Evolutionary conservation across 768 basidiomycete species (phyloP).

Genomic region (Pulveroboletus sp.): DNA sequence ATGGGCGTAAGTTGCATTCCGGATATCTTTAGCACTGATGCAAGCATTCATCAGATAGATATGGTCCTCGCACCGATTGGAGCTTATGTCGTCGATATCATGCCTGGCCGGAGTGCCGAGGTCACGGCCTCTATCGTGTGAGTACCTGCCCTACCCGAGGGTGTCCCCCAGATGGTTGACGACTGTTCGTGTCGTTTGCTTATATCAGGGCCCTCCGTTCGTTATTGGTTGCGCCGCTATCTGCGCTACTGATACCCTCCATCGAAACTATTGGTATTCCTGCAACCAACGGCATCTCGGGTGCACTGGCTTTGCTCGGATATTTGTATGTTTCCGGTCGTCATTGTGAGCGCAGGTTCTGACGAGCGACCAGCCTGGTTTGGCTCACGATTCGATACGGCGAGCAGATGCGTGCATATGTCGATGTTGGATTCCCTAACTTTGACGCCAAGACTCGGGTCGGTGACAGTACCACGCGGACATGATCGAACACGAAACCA

Average conservation of each 20-base stretch:
- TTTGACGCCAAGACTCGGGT: not conserved
- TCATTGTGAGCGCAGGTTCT: not conserved
- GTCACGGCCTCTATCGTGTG: conserved; percentile 53
- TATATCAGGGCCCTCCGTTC: conserved; percentile 20
- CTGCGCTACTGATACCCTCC: conserved; percentile 31
- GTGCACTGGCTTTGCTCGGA: conserved; percentile 44
- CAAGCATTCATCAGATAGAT: conserved; percentile 41
- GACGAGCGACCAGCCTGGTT: conserved; percentile 38
- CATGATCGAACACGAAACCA: not conserved
- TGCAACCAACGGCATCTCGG: conserved; percentile 43
- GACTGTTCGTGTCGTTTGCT: too few species aligned
- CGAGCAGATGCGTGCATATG: conserved; percentile 49
- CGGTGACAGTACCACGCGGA: not conserved
- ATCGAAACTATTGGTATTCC: conserved; percentile 51
- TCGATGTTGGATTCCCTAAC: conserved; percentile 51
- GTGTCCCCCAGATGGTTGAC: not conserved
- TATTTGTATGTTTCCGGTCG: conserved; percentile 41
- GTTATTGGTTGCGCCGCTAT: conserved; percentile 12
- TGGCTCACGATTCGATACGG: conserved; percentile 35
- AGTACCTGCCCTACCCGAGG: conserved; percentile 12
- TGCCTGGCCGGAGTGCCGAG: conserved; percentile 60
- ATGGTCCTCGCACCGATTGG: conserved; percentile 50
- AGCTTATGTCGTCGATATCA: conserved; percentile 55
- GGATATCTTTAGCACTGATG: not conserved
- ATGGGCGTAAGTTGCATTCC: not conserved